These are phyloP conservation scores for Puccinia brachypodii DNA, from an alignment of 1,284 basidiomycete species.

Conservation along the genomic window DNA sequence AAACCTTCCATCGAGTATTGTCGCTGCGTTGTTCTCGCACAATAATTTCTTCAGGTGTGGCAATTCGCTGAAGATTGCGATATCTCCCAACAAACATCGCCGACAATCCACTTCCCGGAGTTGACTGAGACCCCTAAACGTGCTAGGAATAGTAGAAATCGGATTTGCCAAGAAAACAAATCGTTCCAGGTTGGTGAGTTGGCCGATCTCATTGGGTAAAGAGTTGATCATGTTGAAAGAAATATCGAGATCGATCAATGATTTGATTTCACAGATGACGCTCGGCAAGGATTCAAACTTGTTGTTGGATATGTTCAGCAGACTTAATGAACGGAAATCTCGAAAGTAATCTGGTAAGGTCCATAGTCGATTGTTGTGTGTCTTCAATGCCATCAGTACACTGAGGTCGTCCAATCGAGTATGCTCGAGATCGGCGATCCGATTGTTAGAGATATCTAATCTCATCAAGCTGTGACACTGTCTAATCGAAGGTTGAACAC, in stretches of 20 bases:
- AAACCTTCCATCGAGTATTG: constrained; percentile 65
- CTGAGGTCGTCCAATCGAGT: constrained; percentile 76
- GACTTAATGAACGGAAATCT: constrained; percentile 69
- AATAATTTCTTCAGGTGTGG: constrained; percentile 69
- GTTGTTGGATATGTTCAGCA: constrained; percentile 95
- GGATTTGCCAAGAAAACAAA: constrained; percentile 88
- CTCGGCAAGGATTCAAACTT: constrained; percentile 79
- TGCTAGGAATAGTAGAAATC: constrained; percentile 72
- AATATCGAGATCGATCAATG: constrained; percentile 81
- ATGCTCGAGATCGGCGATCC: constrained; percentile 84
- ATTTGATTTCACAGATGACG: constrained; percentile 73
- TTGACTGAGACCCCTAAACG: constrained; percentile 66
- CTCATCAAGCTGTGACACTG: constrained; percentile 74
- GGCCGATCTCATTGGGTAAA: constrained; percentile 77
- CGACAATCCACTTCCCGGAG: constrained; percentile 77
- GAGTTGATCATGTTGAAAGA: constrained; percentile 89
- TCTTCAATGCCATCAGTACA: constrained; percentile 70
- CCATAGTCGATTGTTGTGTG: constrained; percentile 91
- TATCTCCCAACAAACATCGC: constrained; percentile 75
- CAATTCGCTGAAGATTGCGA: constrained; percentile 69
- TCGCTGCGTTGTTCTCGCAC: constrained; percentile 78
- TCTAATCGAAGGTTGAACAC: constrained; percentile 80
- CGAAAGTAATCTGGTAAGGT: constrained; percentile 82
- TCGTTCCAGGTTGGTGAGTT: constrained; percentile 69
- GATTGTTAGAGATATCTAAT: constrained; percentile 89